phyloP scores from a whole-genome alignment of 2,329 filamentous ascomycete genomes.

The Magnaporthales sp. region DNA sequence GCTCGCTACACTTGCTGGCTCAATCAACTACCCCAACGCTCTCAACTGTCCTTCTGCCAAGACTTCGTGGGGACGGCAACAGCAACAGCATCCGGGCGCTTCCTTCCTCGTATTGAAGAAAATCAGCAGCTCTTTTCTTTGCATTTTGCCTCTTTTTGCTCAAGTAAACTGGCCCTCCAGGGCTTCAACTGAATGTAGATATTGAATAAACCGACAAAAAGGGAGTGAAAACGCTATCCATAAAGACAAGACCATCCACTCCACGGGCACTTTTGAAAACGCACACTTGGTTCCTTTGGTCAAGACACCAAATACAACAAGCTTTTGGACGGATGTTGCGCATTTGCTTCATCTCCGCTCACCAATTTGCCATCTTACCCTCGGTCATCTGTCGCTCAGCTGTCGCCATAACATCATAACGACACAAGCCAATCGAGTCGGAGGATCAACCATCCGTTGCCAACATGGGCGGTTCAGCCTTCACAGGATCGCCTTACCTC shows the following conservation, averaged over 20 bases:
- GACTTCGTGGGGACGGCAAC: not conserved
- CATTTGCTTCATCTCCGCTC: no score
- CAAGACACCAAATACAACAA: not conserved
- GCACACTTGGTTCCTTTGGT: not conserved
- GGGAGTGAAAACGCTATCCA: not conserved
- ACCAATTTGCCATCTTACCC: not conserved
- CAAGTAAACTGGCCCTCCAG: no score
- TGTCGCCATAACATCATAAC: not conserved
- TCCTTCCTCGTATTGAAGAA: no score
- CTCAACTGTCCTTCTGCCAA: not conserved
- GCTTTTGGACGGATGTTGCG: not conserved
- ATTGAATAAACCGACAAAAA: not conserved
- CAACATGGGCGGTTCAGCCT: conserved; percentile 59
- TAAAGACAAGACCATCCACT: no score
- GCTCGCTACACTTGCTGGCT: not conserved
- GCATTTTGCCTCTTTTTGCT: no score
- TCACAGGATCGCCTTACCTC: conserved; percentile 33
- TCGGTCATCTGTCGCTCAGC: not conserved
- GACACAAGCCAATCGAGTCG: not conserved
- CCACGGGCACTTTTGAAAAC: not conserved
- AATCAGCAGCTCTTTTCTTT: no score
- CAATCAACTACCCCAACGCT: not conserved
- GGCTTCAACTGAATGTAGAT: no score
- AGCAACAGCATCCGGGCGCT: not conserved
- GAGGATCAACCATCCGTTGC: not conserved